These are phyloP conservation scores for Gossypium longicalyx DNA, from an alignment of 345 rosid genomes.

Conservation along the genomic window DNA sequence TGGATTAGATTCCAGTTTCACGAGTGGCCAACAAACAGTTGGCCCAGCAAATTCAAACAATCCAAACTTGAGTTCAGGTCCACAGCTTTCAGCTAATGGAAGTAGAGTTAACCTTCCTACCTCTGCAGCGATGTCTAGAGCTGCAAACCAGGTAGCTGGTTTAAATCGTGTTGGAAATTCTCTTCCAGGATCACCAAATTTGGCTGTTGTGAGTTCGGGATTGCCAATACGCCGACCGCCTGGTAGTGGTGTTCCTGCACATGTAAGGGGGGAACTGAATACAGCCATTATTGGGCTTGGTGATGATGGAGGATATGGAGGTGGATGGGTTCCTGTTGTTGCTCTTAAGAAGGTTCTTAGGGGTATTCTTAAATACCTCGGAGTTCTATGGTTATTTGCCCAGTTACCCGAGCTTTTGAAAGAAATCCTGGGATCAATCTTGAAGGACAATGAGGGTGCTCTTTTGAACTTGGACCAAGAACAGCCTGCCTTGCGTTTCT, in stretches of 20 bases:
- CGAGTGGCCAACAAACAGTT: conserved; percentile 59
- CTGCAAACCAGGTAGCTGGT: conserved; percentile 51
- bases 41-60: conserved; percentile 46
- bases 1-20: conserved; percentile 74
- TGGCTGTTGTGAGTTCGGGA: conserved; percentile 54
- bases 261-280: conserved; percentile 90
- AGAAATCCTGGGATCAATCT: conserved; percentile 87
- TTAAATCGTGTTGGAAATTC: conserved; percentile 71
- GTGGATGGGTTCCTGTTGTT: conserved; percentile 99
- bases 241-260: conserved; percentile 77
- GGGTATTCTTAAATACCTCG: conserved; percentile 94
- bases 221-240: conserved; percentile 78
- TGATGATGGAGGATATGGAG: conserved; percentile 99
- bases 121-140: conserved; percentile 60
- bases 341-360: conserved; percentile 97
- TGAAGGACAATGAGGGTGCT: conserved; percentile 33
- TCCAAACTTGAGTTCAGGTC: conserved; percentile 40
- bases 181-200: conserved; percentile 56
- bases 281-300: conserved; percentile 97
- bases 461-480: conserved; percentile 97
- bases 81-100: conserved; percentile 59
- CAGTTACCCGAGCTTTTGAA: conserved; percentile 91
- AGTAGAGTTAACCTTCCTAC: conserved; percentile 57
- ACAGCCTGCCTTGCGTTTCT: conserved; percentile 96
- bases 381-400: conserved; percentile 94